Conservation (phyloP, 1,284 basidiomycete genomes). For the Trichosporon sp. region DNA sequence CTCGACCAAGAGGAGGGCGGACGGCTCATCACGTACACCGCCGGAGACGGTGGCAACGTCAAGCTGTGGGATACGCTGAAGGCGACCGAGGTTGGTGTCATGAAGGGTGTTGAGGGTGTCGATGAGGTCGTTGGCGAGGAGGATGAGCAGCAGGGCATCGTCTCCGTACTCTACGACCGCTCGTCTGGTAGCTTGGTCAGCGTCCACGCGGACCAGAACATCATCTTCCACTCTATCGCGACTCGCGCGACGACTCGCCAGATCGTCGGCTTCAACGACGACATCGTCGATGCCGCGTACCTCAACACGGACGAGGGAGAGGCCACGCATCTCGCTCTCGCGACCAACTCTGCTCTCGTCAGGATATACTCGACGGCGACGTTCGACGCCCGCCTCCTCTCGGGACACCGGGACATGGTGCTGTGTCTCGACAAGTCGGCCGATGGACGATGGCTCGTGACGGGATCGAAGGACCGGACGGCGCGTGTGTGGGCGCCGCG, state of each 20-base stretch:
- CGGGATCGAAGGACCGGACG: conserved; percentile 89
- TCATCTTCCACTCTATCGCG: conserved; percentile 78
- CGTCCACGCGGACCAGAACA: conserved; percentile 96
- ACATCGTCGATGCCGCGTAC: conserved; percentile 87
- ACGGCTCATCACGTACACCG: conserved; percentile 74
- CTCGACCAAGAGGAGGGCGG: conserved; percentile 56
- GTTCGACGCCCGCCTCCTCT: conserved; percentile 77
- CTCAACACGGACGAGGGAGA: conserved; percentile 58
- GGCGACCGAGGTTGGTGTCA: conserved; percentile 66
- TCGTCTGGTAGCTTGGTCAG: conserved; percentile 71
- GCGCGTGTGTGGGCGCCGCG: conserved; percentile 79
- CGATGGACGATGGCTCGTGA: conserved; percentile 74
- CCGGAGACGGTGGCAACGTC: conserved; percentile 80
- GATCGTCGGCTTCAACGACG: conserved; percentile 95
- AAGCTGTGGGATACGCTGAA: conserved; percentile 78
- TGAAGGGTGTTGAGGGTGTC: conserved; percentile 58
- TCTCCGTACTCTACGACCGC: conserved; percentile 62
- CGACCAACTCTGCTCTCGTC: conserved; percentile 92
- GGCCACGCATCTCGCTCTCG: conserved; percentile 73
- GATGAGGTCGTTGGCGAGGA: conserved; percentile 64
- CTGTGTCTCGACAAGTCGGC: conserved; percentile 75
- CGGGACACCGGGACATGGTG: conserved; percentile 89
- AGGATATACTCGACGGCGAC: conserved; percentile 74
- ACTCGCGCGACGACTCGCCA: conserved; percentile 72
- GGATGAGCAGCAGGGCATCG: conserved; percentile 65